Evolutionary conservation across 2,329 filamentous ascomycete species (phyloP).

Genomic region (Penicillium sp.): DNA sequence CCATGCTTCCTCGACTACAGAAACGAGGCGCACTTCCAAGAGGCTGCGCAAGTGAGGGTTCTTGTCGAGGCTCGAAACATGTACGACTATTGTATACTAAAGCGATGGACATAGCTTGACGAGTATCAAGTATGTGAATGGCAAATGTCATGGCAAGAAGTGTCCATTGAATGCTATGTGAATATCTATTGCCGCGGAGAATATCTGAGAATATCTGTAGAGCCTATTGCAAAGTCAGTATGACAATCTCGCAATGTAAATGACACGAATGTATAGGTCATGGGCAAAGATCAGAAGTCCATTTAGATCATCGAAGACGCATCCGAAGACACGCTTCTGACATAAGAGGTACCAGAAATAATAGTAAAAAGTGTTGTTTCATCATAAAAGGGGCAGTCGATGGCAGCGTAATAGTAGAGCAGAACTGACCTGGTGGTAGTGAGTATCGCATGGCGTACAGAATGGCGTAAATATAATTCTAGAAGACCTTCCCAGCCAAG

Average conservation of each 20-base stretch:
- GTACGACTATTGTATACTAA: background rate
- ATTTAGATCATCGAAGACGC: conserved; percentile 70
- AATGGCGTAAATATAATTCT: background rate
- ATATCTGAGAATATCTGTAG: background rate
- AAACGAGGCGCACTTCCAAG: conserved; percentile 30
- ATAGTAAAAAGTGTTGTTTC: conserved; percentile 65
- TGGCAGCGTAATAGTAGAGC: conserved; percentile 29
- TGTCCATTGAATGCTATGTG: background rate
- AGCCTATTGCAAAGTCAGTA: conserved; percentile 21
- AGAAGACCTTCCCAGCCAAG: background rate
- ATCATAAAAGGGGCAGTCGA: conserved; percentile 38
- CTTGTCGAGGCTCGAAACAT: background rate
- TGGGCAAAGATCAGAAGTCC: conserved; percentile 67
- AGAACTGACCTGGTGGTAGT: conserved; percentile 26
- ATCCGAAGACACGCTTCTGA: conserved; percentile 55
- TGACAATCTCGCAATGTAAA: conserved; percentile 10
- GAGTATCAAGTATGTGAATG: background rate
- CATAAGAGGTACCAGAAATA: conserved; percentile 98
- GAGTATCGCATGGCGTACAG: background rate
- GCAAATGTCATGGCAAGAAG: background rate
- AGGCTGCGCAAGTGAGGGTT: conserved; percentile 21
- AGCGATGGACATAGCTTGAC: background rate
- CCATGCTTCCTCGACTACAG: conserved; percentile 22
- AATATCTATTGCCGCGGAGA: background rate
- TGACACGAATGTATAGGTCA: conserved; percentile 4